phyloP scores from a whole-genome alignment of 169 alveolate species.

The Cyclospora cayetanensis region DNA sequence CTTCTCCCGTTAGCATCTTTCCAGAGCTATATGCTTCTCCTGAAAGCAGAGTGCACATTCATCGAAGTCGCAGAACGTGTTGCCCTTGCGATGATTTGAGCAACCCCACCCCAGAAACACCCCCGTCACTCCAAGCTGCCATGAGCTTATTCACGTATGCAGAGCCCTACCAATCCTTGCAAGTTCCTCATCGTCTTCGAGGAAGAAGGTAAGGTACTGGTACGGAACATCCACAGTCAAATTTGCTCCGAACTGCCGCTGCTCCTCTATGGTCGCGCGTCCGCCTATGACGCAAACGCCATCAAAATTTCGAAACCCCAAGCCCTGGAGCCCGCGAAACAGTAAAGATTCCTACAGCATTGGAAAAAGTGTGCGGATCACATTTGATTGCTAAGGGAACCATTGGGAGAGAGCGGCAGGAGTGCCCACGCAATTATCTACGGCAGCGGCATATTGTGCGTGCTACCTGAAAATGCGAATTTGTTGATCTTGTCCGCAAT shows the following conservation, averaged over 20 bases:
- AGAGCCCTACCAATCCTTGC: slow-evolving; percentile 88
- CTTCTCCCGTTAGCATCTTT: slow-evolving; percentile 96
- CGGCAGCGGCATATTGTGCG: no score
- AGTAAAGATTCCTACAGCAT: no score
- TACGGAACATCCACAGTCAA: slow-evolving; percentile 97
- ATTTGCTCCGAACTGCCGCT: slow-evolving; percentile 95
- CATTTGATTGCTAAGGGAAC: no score
- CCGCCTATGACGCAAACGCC: slow-evolving; percentile 88
- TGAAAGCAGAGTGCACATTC: not conserved
- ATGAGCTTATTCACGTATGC: not conserved
- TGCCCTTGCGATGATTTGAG: no score
- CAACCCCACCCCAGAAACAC: no score
- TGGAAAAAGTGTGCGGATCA: no score
- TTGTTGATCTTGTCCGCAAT: slow-evolving; percentile 95
- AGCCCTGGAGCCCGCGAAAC: not conserved
- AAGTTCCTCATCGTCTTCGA: slow-evolving; percentile 95
- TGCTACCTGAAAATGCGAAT: slow-evolving; percentile 93
- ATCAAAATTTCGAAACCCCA: not conserved
- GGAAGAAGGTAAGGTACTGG: slow-evolving; percentile 92
- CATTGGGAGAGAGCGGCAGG: no score
- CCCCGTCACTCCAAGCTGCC: not conserved
- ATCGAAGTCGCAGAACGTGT: not conserved
- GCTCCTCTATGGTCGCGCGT: slow-evolving; percentile 93
- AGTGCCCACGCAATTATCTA: no score
- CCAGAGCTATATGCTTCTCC: slow-evolving; percentile 93